Base-by-base conservation (phyloP, 768 basidiomycete genomes). In the Kwoniella newhampshirensis region DNA sequence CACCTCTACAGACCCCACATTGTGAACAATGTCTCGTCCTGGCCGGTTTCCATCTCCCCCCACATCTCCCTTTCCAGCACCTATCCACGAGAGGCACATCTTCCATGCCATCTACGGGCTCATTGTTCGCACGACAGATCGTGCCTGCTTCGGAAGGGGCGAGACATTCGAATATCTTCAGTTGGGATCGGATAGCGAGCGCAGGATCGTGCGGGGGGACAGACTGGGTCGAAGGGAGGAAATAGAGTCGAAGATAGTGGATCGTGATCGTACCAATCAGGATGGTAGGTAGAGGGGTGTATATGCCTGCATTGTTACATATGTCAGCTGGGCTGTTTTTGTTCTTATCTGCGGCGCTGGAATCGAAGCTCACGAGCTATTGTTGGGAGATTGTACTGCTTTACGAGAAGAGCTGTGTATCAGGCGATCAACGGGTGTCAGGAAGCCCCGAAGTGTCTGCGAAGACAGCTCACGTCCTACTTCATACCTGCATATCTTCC, bases 31-130 rank as follows among this genome's bases (percentile, higher is more conserved):
- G 78, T 21, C 77, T 64, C 20, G 73, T 54, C 40, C 76, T 57
- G n/a, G 75, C 75, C 5, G 77, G 77, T 46, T 77, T 77, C 76
- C 75, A 76, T 40, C 73, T 30, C 5, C 75, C 77, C 11, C 52
- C 47, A 49, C 77, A 78, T 21, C 23, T 25, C 4, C 67, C 77
- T 48, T 75, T 75, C 37, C 57, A 69, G 51, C 77, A 78, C 28
- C 60, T 44, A 30, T 64, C 66, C 8, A 67, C 47, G 12, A 59
- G 40, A 7, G 63, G 62, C 9, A 26, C 36, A 35, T 35, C 32
- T 23, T 30, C 25, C 15, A 36, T 39, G 17, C 20, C 21, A 6
- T 28, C 44, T 51, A 36, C 32, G n/a, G 18, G 42, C 13, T 40
- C 36, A 2, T 26, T 15, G 39, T 56, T 36, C 1, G 42, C 50